phyloP scores from a whole-genome alignment of 164 flowering plant genomes.

The Aristolochia californica region DNA sequence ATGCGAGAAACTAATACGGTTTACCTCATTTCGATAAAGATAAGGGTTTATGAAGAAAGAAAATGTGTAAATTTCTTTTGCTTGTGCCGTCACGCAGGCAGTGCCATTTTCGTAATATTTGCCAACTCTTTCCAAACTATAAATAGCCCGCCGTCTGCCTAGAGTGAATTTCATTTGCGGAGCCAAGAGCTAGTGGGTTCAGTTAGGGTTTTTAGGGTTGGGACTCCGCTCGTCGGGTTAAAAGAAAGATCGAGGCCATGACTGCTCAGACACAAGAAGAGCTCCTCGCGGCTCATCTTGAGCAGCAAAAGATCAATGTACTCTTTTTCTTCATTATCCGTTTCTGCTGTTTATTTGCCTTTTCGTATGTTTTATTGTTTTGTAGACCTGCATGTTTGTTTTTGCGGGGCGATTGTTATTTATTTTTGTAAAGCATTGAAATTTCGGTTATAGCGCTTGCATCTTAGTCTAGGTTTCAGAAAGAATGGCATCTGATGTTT shows the following conservation, averaged over 20 bases:
- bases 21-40: no score
- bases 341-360: neutral
- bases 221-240: neutral
- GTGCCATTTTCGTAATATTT: no score
- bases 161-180: no score
- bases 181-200: neutral
- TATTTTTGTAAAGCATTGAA: neutral
- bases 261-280: constrained; percentile 58
- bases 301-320: constrained; percentile 47
- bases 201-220: constrained; percentile 2
- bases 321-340: constrained; percentile 1
- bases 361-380: neutral
- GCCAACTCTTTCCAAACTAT: no score
- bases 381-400: neutral
- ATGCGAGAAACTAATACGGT: no score
- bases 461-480: neutral
- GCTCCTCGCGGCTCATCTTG: constrained; percentile 54
- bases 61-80: no score
- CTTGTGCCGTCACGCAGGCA: no score
- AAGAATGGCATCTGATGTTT: no score
- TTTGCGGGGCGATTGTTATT: no score
- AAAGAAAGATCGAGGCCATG: constrained; percentile 4
- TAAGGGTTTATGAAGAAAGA: no score
- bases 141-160: no score
- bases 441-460: neutral